phyloP scores from a whole-genome alignment of 2,329 filamentous ascomycete species.

The Grosmannia huntii region DNA sequence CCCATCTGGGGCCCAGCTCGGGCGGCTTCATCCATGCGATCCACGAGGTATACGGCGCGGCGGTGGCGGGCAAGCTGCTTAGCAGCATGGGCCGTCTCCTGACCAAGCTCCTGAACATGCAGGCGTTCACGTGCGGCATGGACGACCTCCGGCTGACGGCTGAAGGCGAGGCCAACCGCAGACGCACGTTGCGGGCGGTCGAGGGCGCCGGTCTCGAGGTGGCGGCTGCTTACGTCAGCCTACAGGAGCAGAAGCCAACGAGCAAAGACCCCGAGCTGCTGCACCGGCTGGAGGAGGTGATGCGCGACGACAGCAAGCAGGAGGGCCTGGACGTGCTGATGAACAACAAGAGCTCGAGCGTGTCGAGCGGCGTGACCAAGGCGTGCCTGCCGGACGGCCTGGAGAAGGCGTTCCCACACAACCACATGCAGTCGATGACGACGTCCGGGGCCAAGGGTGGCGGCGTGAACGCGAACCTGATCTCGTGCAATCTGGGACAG shows the following conservation, averaged over 20 bases:
- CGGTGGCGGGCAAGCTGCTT: constrained; percentile 72
- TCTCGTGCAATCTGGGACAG: constrained; percentile 94
- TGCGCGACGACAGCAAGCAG: constrained; percentile 85
- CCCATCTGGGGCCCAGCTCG: constrained; percentile 76
- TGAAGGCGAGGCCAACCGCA: constrained; percentile 60
- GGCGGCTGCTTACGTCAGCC: constrained; percentile 76
- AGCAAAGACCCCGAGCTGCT: constrained; percentile 58
- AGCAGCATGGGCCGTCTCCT: constrained; percentile 81
- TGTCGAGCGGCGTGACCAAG: constrained; percentile 69
- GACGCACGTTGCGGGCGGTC: constrained; percentile 54
- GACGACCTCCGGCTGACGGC: constrained; percentile 82
- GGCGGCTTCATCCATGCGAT: constrained; percentile 85
- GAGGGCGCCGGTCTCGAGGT: constrained; percentile 61
- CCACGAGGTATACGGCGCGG: constrained; percentile 86
- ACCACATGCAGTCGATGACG: constrained; percentile 99
- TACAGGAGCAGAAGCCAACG: constrained; percentile 51
- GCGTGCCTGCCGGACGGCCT: constrained; percentile 71
- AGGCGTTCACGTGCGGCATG: constrained; percentile 93
- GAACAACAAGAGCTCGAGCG: constrained; percentile 53
- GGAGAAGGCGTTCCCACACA: constrained; percentile 84
- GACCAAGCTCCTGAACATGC: constrained; percentile 82
- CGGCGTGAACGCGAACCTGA: constrained; percentile 88
- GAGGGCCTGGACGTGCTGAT: constrained; percentile 79
- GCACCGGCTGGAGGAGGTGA: constrained; percentile 71
- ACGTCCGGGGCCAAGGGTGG: constrained; percentile 90